phyloP scores from a whole-genome alignment of 1,284 basidiomycete genomes.

The Retiboletus flavoniger region DNA sequence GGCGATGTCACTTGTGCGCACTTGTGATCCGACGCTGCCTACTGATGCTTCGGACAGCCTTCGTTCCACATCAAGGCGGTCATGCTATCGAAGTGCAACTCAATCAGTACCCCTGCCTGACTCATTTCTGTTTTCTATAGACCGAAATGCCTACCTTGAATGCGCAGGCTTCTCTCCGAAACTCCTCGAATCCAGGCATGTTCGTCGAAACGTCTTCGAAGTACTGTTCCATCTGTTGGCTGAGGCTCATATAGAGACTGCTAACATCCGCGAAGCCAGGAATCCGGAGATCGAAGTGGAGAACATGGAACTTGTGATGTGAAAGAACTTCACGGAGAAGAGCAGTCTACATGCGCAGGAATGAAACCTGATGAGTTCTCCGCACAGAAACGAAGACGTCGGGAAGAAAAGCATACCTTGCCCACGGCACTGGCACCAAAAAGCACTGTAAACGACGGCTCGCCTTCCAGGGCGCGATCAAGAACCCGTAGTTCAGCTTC shows the following conservation, averaged over 20 bases:
- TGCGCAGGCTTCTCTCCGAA: conserved; percentile 69
- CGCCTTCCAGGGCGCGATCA: conserved; percentile 61
- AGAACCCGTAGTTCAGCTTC: conserved; percentile 63
- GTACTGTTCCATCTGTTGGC: conserved; percentile 77
- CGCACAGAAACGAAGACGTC: not conserved
- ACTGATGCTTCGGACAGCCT: conserved; percentile 46
- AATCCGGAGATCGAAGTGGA: conserved; percentile 81
- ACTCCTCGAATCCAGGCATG: conserved; percentile 68
- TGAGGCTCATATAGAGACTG: conserved; percentile 72
- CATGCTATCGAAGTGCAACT: conserved; percentile 47
- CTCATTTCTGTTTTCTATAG: not conserved
- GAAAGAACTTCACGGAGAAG: conserved; percentile 75
- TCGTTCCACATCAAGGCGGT: conserved; percentile 68
- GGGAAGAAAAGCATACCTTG: conserved; percentile 48
- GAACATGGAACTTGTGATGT: conserved; percentile 64
- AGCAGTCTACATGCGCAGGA: conserved; percentile 51
- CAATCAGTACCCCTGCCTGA: conserved; percentile 6
- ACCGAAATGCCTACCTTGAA: conserved; percentile 58
- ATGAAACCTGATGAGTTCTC: conserved; percentile 4
- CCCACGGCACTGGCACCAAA: conserved; percentile 81
- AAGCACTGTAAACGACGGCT: conserved; percentile 75
- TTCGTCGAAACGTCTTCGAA: conserved; percentile 62
- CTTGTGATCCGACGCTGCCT: conserved; percentile 39
- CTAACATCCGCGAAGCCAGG: conserved; percentile 78
- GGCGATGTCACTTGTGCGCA: conserved; percentile 76